Conservation (phyloP, 2,329 filamentous ascomycete species). For the Elsinoe necatrix region DNA sequence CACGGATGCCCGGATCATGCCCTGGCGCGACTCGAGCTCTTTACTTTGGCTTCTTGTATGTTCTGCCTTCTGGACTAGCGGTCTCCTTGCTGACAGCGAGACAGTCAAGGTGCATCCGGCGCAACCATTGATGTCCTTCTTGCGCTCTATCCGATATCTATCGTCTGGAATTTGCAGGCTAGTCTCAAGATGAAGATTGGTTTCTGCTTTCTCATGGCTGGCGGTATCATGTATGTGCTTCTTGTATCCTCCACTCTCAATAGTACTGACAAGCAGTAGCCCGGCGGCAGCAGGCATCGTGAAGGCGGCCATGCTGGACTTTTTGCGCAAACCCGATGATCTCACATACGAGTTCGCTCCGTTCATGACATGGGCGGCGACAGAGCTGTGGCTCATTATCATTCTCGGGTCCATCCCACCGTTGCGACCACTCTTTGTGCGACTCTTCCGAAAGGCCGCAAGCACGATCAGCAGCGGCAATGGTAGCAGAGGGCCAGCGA, state of each 20-base stretch:
- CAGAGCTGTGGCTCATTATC: conserved; percentile 16
- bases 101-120: conserved; percentile 10
- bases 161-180: conserved; percentile 15
- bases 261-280: not conserved
- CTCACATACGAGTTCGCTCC: conserved; percentile 9
- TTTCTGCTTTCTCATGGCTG: conserved; percentile 14
- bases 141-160: conserved; percentile 8
- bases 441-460: conserved; percentile 10
- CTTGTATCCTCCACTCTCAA: not conserved
- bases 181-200: conserved; percentile 9
- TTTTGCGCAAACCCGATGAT: conserved; percentile 9
- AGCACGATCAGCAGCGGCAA: conserved; percentile 1
- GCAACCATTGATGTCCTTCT: conserved; percentile 7
- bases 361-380: conserved; percentile 11
- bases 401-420: conserved; percentile 16
- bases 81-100: not conserved
- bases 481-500: not conserved
- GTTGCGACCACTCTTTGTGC: conserved; percentile 13
- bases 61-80: not conserved
- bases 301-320: conserved; percentile 9
- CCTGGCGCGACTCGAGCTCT: conserved; percentile 3
- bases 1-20: not conserved
- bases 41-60: conserved; percentile 12
- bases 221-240: conserved; percentile 1
- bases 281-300: conserved; percentile 5